Evolutionary conservation across 495 filamentous ascomycete genomes (phyloP), one percentile per base, ranked within the genome.

Genomic region (Penicillium silybi): DNA sequence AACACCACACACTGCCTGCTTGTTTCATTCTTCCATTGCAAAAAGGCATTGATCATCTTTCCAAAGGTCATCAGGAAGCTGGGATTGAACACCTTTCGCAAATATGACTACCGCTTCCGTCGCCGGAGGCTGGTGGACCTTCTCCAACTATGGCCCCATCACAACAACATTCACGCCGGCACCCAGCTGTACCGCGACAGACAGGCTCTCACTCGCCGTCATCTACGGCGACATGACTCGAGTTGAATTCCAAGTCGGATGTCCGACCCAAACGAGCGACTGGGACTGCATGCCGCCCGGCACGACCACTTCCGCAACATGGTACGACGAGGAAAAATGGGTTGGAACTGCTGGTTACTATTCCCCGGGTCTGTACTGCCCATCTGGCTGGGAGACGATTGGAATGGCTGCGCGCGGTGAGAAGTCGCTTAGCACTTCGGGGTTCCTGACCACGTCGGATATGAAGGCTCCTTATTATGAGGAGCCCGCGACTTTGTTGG

Each of bases 291-390:
- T 16, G 6, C 7, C n/a, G 20, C 13, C 25, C 16, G 13, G 15
- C 7, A 20, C n/a, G 2, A n/a, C 37, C 2, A 26, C 37, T 4
- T 32, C 29, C 1, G 29, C 29, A 32, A 13, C 29, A 13, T 32
- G 29, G 29, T 32, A 13, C 10, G 29, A 32, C 11, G 22, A 4
- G 29, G 3, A 32, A 4, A 32, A 32, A 13, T 32, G 29, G 29
- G 13, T 13, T 15, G 29, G 9, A 3, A 3, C 29, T 23, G 44
- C 25, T 4, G 43, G 15, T 10, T 55, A 55, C 26, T 55, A 50
- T 18, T 55, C 53, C 1, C 53, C 53, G 7, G 53, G 53, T 19
- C 18, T 55, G 19, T 29, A 55, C 53, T 55, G 53, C 25, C 53
- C 53, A 1, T 43, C 42, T 0, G 53, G 34, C 5, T 55, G 53